phyloP scores from a whole-genome alignment of 2,329 filamentous ascomycete genomes.

The Sarocladiaceae sp. region DNA sequence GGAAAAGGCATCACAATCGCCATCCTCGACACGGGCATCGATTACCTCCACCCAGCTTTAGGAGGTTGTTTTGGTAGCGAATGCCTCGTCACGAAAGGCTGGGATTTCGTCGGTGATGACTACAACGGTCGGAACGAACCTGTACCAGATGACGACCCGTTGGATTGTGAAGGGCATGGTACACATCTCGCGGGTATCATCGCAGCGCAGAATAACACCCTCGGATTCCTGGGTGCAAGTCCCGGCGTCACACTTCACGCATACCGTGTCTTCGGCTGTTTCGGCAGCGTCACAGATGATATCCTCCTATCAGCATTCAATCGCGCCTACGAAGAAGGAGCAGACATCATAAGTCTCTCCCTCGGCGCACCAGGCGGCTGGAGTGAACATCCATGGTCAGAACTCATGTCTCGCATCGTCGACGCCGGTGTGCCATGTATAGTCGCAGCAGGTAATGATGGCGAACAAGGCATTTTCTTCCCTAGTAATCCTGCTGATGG shows the following conservation, averaged over 20 bases:
- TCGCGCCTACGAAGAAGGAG: constrained; percentile 48
- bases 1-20: constrained; percentile 42
- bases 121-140: constrained; percentile 15
- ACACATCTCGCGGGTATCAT: constrained; percentile 17
- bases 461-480: constrained; percentile 17
- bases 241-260: constrained; percentile 46
- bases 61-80: constrained; percentile 53
- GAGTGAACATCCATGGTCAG: constrained; percentile 36
- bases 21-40: constrained; percentile 45
- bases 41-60: constrained; percentile 55
- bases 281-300: constrained; percentile 41
- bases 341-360: constrained; percentile 22
- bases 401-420: constrained; percentile 38
- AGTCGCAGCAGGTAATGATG: constrained; percentile 22
- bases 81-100: constrained; percentile 28
- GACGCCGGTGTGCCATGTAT: constrained; percentile 16
- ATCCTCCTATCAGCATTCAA: constrained; percentile 50
- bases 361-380: constrained; percentile 17
- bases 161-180: constrained; percentile 18
- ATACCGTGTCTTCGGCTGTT: constrained; percentile 49
- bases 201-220: constrained; percentile 18
- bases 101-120: constrained; percentile 21
- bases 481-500: constrained; percentile 13
- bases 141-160: constrained; percentile 16
- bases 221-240: constrained; percentile 49